Percentiles rank a stretch among this genome's conserved stretches.
Evolutionary conservation across 305 asterid species (phyloP).

Genomic region (Solanum hybrid): DNA sequence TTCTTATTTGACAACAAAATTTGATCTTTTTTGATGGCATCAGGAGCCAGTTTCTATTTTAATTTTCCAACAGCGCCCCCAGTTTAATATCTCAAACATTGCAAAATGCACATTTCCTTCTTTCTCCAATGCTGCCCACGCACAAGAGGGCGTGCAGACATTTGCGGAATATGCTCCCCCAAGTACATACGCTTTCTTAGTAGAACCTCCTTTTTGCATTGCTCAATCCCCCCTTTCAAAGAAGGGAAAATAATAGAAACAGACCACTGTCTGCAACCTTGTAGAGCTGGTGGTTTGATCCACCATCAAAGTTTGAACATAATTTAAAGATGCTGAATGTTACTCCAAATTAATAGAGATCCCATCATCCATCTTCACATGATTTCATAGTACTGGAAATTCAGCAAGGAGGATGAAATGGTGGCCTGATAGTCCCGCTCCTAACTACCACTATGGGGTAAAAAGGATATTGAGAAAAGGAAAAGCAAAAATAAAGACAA

Average conservation of each 20-base stretch:
- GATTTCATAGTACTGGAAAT: neutral
- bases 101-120: neutral
- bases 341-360: neutral
- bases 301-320: neutral
- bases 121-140: neutral
- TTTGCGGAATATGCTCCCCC: neutral
- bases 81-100: neutral
- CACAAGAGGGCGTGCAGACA: neutral
- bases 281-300: neutral
- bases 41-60: neutral
- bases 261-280: neutral
- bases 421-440: neutral
- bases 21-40: neutral
- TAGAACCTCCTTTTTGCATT: neutral
- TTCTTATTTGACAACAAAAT: neutral
- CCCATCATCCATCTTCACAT: neutral
- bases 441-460: neutral
- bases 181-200: neutral
- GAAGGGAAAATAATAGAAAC: neutral
- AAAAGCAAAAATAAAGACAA: neutral
- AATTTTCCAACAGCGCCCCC: conserved; percentile 5
- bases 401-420: neutral
- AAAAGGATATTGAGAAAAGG: neutral
- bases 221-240: neutral
- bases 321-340: neutral